phyloP scores from a whole-genome alignment of 495 filamentous ascomycete species.

The Tirmania nivea region DNA sequence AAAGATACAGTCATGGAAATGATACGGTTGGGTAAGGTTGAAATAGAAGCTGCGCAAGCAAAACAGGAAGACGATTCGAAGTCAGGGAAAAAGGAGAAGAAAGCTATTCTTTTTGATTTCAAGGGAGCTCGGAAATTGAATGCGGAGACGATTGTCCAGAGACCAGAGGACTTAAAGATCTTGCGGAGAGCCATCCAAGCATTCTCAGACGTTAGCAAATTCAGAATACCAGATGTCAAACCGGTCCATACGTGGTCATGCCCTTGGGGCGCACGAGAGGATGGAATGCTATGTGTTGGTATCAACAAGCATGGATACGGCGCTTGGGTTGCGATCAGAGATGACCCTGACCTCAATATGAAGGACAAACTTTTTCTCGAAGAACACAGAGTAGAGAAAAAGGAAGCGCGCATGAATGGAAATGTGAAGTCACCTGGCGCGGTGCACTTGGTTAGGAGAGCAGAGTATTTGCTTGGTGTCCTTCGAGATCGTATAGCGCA shows the following conservation, averaged over 20 bases:
- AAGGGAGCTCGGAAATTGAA: conserved; percentile 82
- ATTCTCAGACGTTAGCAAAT: conserved; percentile 42
- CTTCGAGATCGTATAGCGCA: conserved; percentile 21
- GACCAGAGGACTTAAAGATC: conserved; percentile 68
- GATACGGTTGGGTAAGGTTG: conserved; percentile 16
- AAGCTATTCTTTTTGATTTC: conserved; percentile 85
- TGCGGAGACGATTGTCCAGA: conserved; percentile 77
- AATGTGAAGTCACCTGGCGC: conserved; percentile 83
- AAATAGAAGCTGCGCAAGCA: conserved; percentile 16
- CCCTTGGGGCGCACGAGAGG: conserved; percentile 75
- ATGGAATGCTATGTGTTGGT: conserved; percentile 90
- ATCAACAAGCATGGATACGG: conserved; percentile 86
- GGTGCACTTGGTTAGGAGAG: conserved; percentile 83
- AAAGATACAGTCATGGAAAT: conserved; percentile 36
- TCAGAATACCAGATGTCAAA: conserved; percentile 83
- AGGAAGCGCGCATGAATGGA: conserved; percentile 48
- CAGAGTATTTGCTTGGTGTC: conserved; percentile 82
- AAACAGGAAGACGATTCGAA: conserved; percentile 45
- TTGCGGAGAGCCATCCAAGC: conserved; percentile 47
- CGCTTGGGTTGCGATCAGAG: conserved; percentile 77
- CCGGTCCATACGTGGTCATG: conserved; percentile 55
- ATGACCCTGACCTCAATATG: conserved; percentile 71
- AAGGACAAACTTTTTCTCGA: conserved; percentile 89
- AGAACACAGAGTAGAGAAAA: conserved; percentile 93
- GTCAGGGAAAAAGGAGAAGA: conserved; percentile 66